These are phyloP conservation scores for Suaeda aralocaspica DNA, from an alignment of 148 eudicot species.

Conservation along the genomic window DNA sequence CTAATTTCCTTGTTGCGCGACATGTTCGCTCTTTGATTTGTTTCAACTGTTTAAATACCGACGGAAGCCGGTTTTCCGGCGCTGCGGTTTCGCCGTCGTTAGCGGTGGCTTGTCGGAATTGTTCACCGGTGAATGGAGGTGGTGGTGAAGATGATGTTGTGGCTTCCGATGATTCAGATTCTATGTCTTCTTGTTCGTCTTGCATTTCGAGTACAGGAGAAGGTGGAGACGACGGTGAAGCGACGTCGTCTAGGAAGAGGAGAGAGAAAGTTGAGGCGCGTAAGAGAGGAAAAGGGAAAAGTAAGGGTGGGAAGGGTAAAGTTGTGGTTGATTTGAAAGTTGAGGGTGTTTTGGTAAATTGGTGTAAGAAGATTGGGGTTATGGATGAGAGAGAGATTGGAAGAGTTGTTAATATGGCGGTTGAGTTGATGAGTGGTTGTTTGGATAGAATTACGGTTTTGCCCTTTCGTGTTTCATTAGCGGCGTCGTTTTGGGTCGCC, in stretches of 20 bases:
- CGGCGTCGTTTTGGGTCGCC: constrained; percentile 55
- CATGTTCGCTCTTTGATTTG: constrained; percentile 42
- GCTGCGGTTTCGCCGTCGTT: background rate
- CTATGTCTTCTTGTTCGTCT: constrained; percentile 25
- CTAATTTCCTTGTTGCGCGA: constrained; percentile 75
- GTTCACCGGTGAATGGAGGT: constrained; percentile 22
- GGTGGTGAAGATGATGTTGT: too few relatives aligned
- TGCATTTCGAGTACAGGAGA: constrained; percentile 33
- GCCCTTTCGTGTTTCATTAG: constrained; percentile 44
- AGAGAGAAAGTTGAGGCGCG: background rate
- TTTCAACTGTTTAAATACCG: constrained; percentile 26
- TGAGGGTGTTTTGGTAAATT: constrained; percentile 52
- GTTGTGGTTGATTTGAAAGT: constrained; percentile 27
- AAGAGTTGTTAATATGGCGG: constrained; percentile 24
- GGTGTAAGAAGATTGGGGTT: constrained; percentile 44
- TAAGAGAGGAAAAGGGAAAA: background rate
- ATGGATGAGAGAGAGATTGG: background rate
- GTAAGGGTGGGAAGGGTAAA: too few relatives aligned
- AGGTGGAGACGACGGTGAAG: background rate
- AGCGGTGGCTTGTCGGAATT: constrained; percentile 20
- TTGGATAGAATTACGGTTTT: constrained; percentile 24
- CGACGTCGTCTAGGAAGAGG: constrained; percentile 19
- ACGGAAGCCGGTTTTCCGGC: constrained; percentile 31
- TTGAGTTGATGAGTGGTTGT: constrained; percentile 23
- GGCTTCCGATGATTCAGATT: constrained; percentile 16